Percentiles rank a stretch among this genome's conserved stretches.
Evolutionary conservation across 768 basidiomycete genomes (phyloP).

Genomic region (Tulasnella sp.): DNA sequence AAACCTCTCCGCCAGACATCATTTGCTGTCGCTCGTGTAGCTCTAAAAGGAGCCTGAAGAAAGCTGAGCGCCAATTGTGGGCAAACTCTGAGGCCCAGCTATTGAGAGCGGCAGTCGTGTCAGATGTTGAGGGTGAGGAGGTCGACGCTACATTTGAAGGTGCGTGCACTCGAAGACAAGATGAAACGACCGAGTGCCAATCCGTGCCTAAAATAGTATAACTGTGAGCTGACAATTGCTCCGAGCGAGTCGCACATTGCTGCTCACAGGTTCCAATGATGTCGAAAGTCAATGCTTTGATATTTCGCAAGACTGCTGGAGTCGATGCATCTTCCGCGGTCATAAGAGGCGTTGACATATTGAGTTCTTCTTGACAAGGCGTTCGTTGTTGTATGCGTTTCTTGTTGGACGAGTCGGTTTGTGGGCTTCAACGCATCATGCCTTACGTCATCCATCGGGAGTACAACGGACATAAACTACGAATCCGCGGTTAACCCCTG

Average conservation of each 20-base stretch:
- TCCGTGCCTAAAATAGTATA: constrained; percentile 14
- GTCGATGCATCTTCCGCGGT: background rate
- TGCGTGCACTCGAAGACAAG: constrained; percentile 32
- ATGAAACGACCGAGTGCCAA: constrained; percentile 34
- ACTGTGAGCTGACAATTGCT: background rate
- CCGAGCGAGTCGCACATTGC: background rate
- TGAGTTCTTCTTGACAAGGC: too few relatives aligned
- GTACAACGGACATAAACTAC: too few relatives aligned
- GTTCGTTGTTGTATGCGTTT: too few relatives aligned
- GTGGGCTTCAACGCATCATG: too few relatives aligned
- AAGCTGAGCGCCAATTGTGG: constrained; percentile 33
- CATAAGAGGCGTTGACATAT: too few relatives aligned
- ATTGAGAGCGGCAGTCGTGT: constrained; percentile 30
- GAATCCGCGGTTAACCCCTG: too few relatives aligned
- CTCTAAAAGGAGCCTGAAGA: constrained; percentile 29
- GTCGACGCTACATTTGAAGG: background rate
- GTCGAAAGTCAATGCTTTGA: constrained; percentile 34
- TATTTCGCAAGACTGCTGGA: constrained; percentile 24
- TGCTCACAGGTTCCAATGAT: constrained; percentile 35
- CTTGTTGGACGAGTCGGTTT: too few relatives aligned
- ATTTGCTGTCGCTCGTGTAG: constrained; percentile 15
- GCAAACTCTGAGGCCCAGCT: constrained; percentile 34
- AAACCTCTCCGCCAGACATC: constrained; percentile 29
- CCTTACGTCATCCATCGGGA: too few relatives aligned
- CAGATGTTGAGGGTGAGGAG: constrained; percentile 4